Evolutionary conservation across 2,329 filamentous ascomycete species (phyloP).

Genomic region (Phoma herbarum): DNA sequence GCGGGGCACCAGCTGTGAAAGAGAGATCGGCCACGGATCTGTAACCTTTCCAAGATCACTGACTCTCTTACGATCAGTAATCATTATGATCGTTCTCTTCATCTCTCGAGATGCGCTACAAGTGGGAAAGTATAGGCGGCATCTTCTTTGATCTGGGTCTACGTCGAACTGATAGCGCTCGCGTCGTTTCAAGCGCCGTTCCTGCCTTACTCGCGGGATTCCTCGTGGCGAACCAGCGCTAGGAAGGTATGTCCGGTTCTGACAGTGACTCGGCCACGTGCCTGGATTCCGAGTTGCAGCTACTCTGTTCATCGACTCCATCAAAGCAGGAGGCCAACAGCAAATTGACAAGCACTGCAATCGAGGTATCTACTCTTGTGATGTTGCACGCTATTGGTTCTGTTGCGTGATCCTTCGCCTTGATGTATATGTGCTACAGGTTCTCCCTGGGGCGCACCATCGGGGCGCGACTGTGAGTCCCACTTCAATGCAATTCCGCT

Average conservation of each 20-base stretch:
- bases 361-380: too few relatives aligned
- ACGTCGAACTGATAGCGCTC: background rate
- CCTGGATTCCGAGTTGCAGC: background rate
- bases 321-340: background rate
- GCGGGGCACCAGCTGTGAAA: too few relatives aligned
- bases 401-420: background rate
- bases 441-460: background rate
- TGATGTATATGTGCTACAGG: too few relatives aligned
- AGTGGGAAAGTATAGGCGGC: background rate
- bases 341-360: too few relatives aligned
- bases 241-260: background rate
- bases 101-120: background rate
- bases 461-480: background rate
- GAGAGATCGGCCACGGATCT: background rate
- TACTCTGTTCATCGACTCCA: background rate
- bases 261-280: background rate
- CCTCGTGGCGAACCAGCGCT: background rate
- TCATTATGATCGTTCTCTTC: background rate
- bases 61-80: background rate
- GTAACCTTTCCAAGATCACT: background rate
- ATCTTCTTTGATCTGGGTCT: background rate
- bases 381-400: background rate
- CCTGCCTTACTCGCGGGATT: background rate
- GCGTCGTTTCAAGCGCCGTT: background rate
- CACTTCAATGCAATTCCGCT: background rate